Evolutionary conservation across 1,284 basidiomycete species (phyloP), one percentile per base, ranked within the genome.

Genomic region (Trichosporon asahii): DNA sequence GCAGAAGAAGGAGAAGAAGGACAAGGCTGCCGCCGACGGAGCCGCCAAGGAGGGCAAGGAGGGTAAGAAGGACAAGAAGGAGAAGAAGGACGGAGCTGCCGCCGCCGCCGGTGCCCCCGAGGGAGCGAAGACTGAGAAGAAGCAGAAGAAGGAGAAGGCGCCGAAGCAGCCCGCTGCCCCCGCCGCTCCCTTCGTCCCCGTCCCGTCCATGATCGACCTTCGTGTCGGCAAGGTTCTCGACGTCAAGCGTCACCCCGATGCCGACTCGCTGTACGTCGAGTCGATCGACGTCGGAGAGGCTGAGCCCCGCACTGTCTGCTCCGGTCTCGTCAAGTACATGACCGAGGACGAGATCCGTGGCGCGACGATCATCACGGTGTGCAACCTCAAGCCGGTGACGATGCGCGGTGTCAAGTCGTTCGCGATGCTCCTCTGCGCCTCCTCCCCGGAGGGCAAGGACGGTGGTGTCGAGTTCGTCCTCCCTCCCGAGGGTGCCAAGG

Each of bases 341-440:
- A 91, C 93, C 12, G 94, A 96, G 77, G 95, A 97, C 77, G 85
- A 95, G 76, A 95, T 98, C 91, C 88, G 88, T 40, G 91, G 92
- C 79, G 90, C 89, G 77, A 89, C 90, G 73, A 88, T 98, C 49
- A 89, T 98, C 71, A 92, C 91, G 15, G 91, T 98, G 75, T 80
- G 94, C 84, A 98, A 98, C 83, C 85, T 98, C 72, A 98, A 98
- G 84, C 95, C 95, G 5, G 95, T 92, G 18, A 91, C 87, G 75
- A 97, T 98, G 95, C 89, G 95, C 69, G 95, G 95, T 4, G 89
- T 98, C 75, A 97, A 96, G 85, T 95, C 93, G 73, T 95, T 91
- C 77, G 95, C 93, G 31, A 98, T 98, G 95, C 91, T 98, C 37
- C 89, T 98, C 74, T 92, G 90, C 77, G 95, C 95, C 49, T 90